Percentiles rank a stretch among this genome's conserved stretches.
Evolutionary conservation across 2,329 filamentous ascomycete species (phyloP).

Genomic region (Zymoseptoria tritici): DNA sequence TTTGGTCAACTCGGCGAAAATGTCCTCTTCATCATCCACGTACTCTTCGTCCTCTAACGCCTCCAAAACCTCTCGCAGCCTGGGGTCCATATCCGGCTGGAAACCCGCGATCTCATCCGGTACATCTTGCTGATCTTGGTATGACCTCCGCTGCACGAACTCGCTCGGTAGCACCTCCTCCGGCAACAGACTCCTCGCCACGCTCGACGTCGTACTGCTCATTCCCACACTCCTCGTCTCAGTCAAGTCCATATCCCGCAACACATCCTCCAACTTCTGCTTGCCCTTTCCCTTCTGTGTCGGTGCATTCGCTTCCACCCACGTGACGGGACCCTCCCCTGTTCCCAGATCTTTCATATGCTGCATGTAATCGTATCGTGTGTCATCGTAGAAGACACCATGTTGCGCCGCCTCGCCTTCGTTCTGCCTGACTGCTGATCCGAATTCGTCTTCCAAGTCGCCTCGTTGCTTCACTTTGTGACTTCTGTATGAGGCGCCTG

Average conservation of each 20-base stretch:
- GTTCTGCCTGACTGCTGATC: slow-evolving; percentile 66
- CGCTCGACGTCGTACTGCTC: slow-evolving; percentile 34
- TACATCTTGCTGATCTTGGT: slow-evolving; percentile 87
- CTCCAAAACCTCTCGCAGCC: slow-evolving; percentile 82
- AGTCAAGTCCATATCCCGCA: slow-evolving; percentile 46
- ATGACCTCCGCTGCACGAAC: slow-evolving; percentile 67
- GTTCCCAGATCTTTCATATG: slow-evolving; percentile 78
- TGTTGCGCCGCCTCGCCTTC: slow-evolving; percentile 94
- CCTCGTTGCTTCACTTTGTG: slow-evolving; percentile 43
- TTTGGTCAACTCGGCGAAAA: slow-evolving; percentile 68
- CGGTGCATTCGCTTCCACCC: slow-evolving; percentile 62
- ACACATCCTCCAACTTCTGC: slow-evolving; percentile 71
- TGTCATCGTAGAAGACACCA: slow-evolving; percentile 91
- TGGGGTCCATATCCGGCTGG: slow-evolving; percentile 95
- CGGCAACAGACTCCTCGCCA: slow-evolving; percentile 49
- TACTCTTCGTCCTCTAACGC: slow-evolving; percentile 93
- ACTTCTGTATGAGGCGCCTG: slow-evolving; percentile 19
- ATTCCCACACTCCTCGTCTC: slow-evolving; percentile 37
- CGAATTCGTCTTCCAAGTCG: slow-evolving; percentile 71
- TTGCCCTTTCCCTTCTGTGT: slow-evolving; percentile 59
- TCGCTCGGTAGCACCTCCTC: slow-evolving; percentile 72
- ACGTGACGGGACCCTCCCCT: slow-evolving; percentile 63
- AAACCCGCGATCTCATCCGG: slow-evolving; percentile 89
- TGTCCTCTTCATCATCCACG: slow-evolving; percentile 74
- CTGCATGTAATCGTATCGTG: slow-evolving; percentile 98